A percentile compares a stretch with the other conserved stretches of the same genome.
phyloP scores from a whole-genome alignment of 192 early-diverging fungal species.

The Helicostylum pulchrum region DNA sequence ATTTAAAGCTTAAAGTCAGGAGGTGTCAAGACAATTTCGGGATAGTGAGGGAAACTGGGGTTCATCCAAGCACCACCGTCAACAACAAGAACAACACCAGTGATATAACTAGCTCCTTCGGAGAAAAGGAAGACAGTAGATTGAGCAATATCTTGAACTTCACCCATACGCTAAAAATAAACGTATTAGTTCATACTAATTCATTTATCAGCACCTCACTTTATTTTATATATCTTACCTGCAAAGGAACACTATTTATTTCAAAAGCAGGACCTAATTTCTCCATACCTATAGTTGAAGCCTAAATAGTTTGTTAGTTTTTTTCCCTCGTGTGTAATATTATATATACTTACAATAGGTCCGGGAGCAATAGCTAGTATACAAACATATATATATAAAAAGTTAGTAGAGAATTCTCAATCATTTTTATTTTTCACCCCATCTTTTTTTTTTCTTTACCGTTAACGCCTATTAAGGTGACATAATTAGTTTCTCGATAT shows the following conservation, averaged over 20 bases:
- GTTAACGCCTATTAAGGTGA: slow-evolving; percentile 6
- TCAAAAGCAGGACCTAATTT: slow-evolving; percentile 18
- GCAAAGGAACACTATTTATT: slow-evolving; percentile 15
- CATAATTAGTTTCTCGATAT: not conserved
- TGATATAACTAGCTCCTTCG: slow-evolving; percentile 60
- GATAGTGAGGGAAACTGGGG: not conserved
- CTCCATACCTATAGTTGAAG: slow-evolving; percentile 16
- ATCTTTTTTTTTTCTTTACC: slow-evolving; percentile 1
- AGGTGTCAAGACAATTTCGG: not conserved
- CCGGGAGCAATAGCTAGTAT: slow-evolving; percentile 5
- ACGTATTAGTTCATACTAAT: not conserved
- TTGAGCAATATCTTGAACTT: slow-evolving; percentile 65
- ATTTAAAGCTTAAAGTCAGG: not conserved
- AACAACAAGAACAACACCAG: slow-evolving; percentile 42
- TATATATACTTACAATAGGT: slow-evolving; percentile 9
- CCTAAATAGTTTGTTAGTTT: not conserved
- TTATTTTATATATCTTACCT: slow-evolving; percentile 14
- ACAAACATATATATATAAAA: not conserved
- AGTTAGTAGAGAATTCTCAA: not conserved
- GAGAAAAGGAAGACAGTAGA: slow-evolving; percentile 66
- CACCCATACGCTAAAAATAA: slow-evolving; percentile 36
- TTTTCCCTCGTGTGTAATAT: not conserved
- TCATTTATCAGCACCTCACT: too few species aligned
- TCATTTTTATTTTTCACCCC: not conserved
- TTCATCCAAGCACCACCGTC: slow-evolving; percentile 27